These are phyloP conservation scores for Gymnopilus junonius DNA, from an alignment of 768 basidiomycete genomes.

Conservation along the genomic window DNA sequence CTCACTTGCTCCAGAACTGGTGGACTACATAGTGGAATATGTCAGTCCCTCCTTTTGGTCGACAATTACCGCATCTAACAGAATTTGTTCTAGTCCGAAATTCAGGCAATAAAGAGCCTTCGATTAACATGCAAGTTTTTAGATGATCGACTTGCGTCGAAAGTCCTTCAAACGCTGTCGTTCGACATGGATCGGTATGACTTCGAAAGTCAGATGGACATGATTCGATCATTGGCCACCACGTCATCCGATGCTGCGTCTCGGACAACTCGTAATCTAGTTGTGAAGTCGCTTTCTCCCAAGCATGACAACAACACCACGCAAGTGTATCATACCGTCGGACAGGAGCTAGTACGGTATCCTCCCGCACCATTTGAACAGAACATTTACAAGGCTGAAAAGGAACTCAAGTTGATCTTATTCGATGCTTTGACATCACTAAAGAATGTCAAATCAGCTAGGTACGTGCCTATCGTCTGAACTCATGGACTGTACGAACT, in stretches of 20 bases:
- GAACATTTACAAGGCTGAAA: background rate
- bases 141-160: background rate
- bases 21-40: background rate
- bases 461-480: background rate
- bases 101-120: background rate
- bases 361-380: background rate
- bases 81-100: background rate
- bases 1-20: background rate
- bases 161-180: background rate
- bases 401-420: background rate
- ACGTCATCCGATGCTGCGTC: background rate
- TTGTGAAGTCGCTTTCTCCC: constrained; percentile 3
- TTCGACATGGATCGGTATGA: background rate
- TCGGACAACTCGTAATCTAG: background rate
- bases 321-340: background rate
- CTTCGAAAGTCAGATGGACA: background rate
- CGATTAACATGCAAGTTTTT: background rate
- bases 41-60: background rate
- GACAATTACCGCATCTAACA: background rate
- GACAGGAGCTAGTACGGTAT: background rate
- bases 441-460: background rate
- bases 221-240: background rate
- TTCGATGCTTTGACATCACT: background rate
- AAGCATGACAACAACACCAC: background rate
- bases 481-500: too few relatives aligned